These are phyloP conservation scores for Glycine soja DNA, from an alignment of 306 rosid species.

Conservation along the genomic window DNA sequence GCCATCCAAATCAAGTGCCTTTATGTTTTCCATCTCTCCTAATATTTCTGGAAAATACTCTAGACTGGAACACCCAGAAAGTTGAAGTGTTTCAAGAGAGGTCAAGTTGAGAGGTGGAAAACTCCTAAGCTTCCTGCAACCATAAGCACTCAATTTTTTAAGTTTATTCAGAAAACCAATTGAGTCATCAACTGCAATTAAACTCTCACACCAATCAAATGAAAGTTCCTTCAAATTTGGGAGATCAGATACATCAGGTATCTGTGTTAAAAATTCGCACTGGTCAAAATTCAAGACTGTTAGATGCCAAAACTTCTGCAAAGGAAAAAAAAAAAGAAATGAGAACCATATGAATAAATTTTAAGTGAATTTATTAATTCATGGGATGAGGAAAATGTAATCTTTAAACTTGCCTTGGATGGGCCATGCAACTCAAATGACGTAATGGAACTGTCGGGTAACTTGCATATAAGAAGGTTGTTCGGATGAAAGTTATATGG, in stretches of 20 bases:
- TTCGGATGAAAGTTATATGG: too few species aligned
- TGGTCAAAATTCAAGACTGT: background rate
- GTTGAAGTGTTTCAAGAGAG: too few species aligned
- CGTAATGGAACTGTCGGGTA: background rate
- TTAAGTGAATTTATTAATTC: background rate
- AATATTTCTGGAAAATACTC: background rate
- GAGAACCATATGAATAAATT: background rate
- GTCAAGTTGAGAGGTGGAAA: background rate
- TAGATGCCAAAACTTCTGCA: conserved; percentile 13
- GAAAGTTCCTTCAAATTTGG: conserved; percentile 15
- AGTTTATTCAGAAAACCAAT: background rate
- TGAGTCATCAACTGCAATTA: background rate
- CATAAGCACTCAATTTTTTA: background rate
- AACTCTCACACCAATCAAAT: background rate
- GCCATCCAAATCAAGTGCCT: too few species aligned
- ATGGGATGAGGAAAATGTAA: background rate
- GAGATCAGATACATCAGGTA: conserved; percentile 21
- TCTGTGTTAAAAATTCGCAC: background rate
- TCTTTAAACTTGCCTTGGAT: background rate
- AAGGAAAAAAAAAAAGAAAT: background rate
- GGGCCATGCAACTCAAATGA: background rate
- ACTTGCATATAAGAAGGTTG: too few species aligned
- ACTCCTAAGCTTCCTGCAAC: background rate
- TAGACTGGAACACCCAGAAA: background rate
- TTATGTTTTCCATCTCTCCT: background rate